Evolutionary conservation across 2,329 filamentous ascomycete species (phyloP).

Genomic region (Venturia pyrina): DNA sequence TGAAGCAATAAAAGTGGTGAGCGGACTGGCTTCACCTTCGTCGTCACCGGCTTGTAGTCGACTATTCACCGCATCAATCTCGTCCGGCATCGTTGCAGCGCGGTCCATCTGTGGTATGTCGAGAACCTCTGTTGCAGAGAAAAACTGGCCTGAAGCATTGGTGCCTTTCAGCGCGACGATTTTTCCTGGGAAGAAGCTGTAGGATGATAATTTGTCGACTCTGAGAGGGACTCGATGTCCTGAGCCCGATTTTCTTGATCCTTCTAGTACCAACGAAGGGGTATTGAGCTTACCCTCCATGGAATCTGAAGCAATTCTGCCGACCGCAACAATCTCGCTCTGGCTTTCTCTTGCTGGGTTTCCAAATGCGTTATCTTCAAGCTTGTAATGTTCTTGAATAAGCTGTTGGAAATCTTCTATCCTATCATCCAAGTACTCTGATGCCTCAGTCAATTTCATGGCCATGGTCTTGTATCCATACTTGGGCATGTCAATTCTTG

Average conservation of each 20-base stretch:
- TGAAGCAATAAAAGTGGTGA: constrained; percentile 68
- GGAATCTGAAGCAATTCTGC: constrained; percentile 81
- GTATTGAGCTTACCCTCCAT: constrained; percentile 72
- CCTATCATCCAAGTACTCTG: constrained; percentile 86
- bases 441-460: constrained; percentile 88
- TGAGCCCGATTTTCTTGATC: constrained; percentile 71
- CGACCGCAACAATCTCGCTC: constrained; percentile 78
- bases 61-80: constrained; percentile 59
- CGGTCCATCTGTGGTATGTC: constrained; percentile 63
- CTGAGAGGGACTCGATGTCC: constrained; percentile 74
- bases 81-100: constrained; percentile 58
- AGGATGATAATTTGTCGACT: constrained; percentile 56
- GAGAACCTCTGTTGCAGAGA: constrained; percentile 68
- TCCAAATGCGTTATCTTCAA: constrained; percentile 75
- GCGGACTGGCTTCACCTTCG: constrained; percentile 47
- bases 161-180: constrained; percentile 80
- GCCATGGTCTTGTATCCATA: constrained; percentile 85
- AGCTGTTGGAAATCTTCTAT: constrained; percentile 81
- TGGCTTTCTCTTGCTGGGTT: constrained; percentile 80
- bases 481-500: constrained; percentile 82
- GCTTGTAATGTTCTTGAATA: constrained; percentile 61
- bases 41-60: constrained; percentile 56
- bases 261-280: constrained; percentile 79
- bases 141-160: constrained; percentile 77
- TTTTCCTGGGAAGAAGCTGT: constrained; percentile 89